Evolutionary conservation across 2,329 filamentous ascomycete species (phyloP).

Genomic region (Phialophora chinensis): DNA sequence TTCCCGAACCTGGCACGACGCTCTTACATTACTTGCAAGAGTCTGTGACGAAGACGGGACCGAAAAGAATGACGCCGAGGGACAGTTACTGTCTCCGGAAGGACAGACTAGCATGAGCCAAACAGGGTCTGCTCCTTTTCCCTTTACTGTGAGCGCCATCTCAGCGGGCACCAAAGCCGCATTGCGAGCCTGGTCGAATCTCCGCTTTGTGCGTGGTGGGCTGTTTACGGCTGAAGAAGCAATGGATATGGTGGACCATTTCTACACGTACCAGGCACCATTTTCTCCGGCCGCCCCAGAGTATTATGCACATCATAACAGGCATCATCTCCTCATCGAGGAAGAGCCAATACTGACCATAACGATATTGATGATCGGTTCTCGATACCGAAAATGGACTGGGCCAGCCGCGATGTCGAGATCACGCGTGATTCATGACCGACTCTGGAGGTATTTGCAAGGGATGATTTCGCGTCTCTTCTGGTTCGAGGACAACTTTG

Average conservation of each 20-base stretch:
- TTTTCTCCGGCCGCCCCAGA: conserved; percentile 6
- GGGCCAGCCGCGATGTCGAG: conserved; percentile 7
- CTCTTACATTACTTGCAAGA: conserved; percentile 9
- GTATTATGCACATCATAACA: conserved; percentile 14
- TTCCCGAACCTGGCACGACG: conserved; percentile 12
- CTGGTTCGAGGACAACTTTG: conserved; percentile 12
- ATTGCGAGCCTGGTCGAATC: conserved; percentile 6
- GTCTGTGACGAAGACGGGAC: conserved; percentile 11
- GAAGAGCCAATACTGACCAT: conserved; percentile 12
- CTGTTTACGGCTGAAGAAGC: conserved; percentile 15
- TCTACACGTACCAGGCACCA: conserved; percentile 11
- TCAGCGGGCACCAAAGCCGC: conserved; percentile 4
- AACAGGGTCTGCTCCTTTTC: conserved; percentile 3
- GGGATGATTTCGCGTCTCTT: conserved; percentile 14
- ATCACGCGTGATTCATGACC: conserved; percentile 6
- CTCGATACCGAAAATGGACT: conserved; percentile 13
- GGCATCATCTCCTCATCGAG: conserved; percentile 10
- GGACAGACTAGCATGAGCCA: conserved; percentile 5
- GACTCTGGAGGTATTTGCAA: conserved; percentile 10
- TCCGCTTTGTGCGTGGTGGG: conserved; percentile 8
- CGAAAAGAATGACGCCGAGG: neutral
- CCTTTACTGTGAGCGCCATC: conserved; percentile 2
- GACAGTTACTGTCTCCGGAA: conserved; percentile 9
- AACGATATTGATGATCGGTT: conserved; percentile 11
- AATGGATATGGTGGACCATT: conserved; percentile 14